Evolutionary conservation across 768 basidiomycete genomes (phyloP).

Genomic region (Dioszegia aurantiaca): DNA sequence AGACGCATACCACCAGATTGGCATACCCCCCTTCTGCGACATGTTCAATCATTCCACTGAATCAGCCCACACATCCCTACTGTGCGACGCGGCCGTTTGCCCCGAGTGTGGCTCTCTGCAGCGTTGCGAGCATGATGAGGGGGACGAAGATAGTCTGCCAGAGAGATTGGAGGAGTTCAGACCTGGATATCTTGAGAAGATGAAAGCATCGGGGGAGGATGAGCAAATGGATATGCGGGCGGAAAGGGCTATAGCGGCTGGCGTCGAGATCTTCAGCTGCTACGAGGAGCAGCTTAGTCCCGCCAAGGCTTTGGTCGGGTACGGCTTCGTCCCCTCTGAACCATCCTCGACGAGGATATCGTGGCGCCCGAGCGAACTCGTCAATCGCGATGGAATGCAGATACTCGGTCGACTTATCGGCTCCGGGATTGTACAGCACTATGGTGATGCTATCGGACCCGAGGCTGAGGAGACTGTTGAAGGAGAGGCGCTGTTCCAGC

Average conservation of each 20-base stretch:
- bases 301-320: constrained; percentile 23
- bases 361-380: not conserved
- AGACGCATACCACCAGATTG: constrained; percentile 73
- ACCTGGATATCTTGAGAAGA: not conserved
- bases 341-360: not conserved
- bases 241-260: constrained; percentile 11
- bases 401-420: too few relatives aligned
- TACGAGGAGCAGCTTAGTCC: constrained; percentile 18
- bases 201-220: constrained; percentile 1
- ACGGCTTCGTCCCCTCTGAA: constrained; percentile 17
- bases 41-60: constrained; percentile 49
- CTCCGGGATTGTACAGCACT: too few relatives aligned
- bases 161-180: not conserved
- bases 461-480: too few relatives aligned
- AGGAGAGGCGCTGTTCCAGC: not conserved
- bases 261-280: constrained; percentile 25
- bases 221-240: constrained; percentile 21
- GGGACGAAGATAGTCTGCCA: not conserved
- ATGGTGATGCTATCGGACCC: too few relatives aligned
- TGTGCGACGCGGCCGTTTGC: constrained; percentile 21
- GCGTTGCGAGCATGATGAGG: constrained; percentile 16
- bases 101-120: constrained; percentile 21
- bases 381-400: not conserved
- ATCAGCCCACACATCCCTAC: constrained; percentile 21
- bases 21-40: constrained; percentile 83